Conservation (phyloP, 306 rosid species). For the Cucumis cinereus region DNA sequence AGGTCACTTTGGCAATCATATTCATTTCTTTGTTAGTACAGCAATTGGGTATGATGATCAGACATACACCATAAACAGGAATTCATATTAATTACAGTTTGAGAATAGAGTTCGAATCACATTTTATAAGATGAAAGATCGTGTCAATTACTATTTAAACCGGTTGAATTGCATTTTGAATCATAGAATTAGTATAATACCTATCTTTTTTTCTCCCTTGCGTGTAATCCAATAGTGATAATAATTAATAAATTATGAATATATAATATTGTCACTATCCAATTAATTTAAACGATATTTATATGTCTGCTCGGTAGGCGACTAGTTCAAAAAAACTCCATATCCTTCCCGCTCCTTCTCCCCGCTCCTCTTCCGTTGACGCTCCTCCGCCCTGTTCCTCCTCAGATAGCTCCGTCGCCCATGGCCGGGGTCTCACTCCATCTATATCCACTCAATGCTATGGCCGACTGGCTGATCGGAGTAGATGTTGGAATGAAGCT, state of each 20-base stretch:
- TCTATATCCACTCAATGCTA: not conserved
- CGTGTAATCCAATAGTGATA: not conserved
- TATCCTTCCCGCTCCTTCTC: slow-evolving; percentile 9
- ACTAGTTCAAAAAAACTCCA: not conserved
- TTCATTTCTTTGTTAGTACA: no score
- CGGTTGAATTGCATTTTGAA: no score
- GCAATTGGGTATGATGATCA: no score
- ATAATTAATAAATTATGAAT: not conserved
- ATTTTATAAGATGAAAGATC: no score
- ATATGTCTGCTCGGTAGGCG: not conserved
- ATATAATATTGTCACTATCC: not conserved
- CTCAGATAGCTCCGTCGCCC: not conserved
- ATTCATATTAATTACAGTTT: no score
- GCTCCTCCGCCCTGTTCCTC: not conserved
- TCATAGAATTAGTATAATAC: no score
- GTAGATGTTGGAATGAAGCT: not conserved
- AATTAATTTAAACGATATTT: not conserved
- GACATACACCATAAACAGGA: no score
- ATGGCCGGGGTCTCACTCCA: not conserved
- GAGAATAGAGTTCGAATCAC: no score
- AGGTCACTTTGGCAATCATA: no score
- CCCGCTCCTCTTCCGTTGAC: slow-evolving; percentile 4
- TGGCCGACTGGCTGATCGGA: not conserved
- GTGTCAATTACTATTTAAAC: no score
- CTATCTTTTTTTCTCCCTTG: not conserved